Percentiles rank a stretch among this genome's conserved stretches.
These are phyloP conservation scores for Ruellia speciosa DNA, from an alignment of 305 asterid genomes.

Conservation along the genomic window DNA sequence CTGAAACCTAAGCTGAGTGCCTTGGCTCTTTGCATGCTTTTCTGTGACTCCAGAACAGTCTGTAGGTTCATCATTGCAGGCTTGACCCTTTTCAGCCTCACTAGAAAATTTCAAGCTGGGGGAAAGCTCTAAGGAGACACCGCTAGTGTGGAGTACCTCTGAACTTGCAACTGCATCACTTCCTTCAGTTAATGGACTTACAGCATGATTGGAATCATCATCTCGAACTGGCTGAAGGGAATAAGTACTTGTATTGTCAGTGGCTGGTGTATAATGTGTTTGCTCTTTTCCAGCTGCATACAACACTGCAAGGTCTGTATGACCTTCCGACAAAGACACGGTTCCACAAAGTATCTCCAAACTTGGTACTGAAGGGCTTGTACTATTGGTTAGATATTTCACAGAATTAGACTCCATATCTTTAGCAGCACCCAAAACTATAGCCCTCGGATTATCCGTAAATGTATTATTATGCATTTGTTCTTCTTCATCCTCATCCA, in stretches of 20 bases:
- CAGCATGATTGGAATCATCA: constrained; percentile 10
- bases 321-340: constrained; percentile 43
- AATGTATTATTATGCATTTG: constrained; percentile 27
- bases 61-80: constrained; percentile 24
- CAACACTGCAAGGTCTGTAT: constrained; percentile 48
- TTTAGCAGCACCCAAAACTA: constrained; percentile 9
- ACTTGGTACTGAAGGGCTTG: constrained; percentile 15
- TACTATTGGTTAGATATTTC: constrained; percentile 7
- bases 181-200: constrained; percentile 18
- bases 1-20: constrained; percentile 11
- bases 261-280: constrained; percentile 22
- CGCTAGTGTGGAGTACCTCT: constrained; percentile 18
- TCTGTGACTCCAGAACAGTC: constrained; percentile 19
- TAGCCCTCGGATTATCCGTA: constrained; percentile 11
- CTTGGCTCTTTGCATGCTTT: constrained; percentile 26
- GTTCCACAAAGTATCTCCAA: constrained; percentile 26
- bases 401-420: constrained; percentile 7
- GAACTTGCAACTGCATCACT: constrained; percentile 13
- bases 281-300: constrained; percentile 37
- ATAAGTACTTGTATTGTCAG: constrained; percentile 13
- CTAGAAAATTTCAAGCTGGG: constrained; percentile 31
- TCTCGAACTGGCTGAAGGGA: constrained; percentile 18
- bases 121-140: constrained; percentile 28
- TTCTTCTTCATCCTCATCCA: constrained; percentile 38
- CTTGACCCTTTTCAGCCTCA: constrained; percentile 28